Evolutionary conservation across 2,329 filamentous ascomycete species (phyloP), one percentile per base, ranked within the genome.

Genomic region (Fusarium euwallaceae): DNA sequence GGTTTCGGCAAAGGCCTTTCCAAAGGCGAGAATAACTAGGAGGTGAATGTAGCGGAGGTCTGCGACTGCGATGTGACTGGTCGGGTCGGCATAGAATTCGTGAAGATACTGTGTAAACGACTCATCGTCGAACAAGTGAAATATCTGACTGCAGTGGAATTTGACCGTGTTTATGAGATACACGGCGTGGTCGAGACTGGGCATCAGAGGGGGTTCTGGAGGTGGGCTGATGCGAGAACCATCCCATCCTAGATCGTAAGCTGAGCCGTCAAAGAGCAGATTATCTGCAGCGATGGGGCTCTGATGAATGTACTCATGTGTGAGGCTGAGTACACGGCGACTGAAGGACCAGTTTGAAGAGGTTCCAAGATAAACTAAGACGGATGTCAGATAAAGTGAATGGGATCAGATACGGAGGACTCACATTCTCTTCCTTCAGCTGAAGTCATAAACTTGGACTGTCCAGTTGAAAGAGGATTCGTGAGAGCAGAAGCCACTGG

Each of bases 311-410:
- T 85, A 82, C 67, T 88, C 84, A 58, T 89, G 85, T 0, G 85
- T 84, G 61, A 88, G 82, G 29, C 81, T 83, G n/a, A 90, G 80
- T 2, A 89, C 83, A 20, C 86, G 84, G 9, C 87, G 82, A 29
- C 84, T 84, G 60, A 89, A 90, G 0, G 87, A 87, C 88, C 88
- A 90, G 56, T 88, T 90, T 2, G 88, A 90, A 0, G 88, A 89
- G 2, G 87, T 87, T 2, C 88, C 88, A 10, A 90, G 82, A 67
- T 89, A 89, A 64, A 84, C 87, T 88, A 22, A 0, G 4, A 10
- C 12, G 3, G 16, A n/a, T 11, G 53, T 78, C 4, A 76, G 66
- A 24, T 10, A 5, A 6, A 1, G 7, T 12, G 0, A 1, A 0
- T 3, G 4, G 11, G 2, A 12, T 2, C 16, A 9, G 9, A 20